phyloP scores from a whole-genome alignment of 23 red algal species.

The Gracilaria domingensis region DNA sequence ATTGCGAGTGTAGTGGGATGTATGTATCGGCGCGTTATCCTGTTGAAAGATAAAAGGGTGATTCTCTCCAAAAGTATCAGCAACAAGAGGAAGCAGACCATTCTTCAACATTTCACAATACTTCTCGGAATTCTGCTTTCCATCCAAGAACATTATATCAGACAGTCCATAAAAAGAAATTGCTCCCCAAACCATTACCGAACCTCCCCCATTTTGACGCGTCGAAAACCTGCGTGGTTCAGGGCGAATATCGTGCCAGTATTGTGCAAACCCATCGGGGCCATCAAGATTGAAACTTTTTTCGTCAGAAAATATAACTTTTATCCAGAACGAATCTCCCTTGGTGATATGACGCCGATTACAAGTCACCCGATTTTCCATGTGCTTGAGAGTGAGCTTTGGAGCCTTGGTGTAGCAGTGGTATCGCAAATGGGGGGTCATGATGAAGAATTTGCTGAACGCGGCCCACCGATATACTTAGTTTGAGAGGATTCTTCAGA shows the following conservation, averaged over 20 bases:
- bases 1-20: not conserved
- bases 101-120: not conserved
- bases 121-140: not conserved
- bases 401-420: not conserved
- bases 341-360: not conserved
- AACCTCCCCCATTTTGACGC: not conserved
- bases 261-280: not conserved
- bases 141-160: not conserved
- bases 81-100: not conserved
- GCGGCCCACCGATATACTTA: not conserved
- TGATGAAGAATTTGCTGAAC: not conserved
- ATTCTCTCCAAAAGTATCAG: not conserved
- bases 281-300: no score
- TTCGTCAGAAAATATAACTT: no score
- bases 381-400: not conserved
- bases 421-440: not conserved
- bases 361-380: not conserved
- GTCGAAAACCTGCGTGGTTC: not conserved
- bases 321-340: not conserved
- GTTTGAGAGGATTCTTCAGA: not conserved
- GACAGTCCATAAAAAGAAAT: not conserved
- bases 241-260: not conserved
- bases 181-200: not conserved
- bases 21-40: conserved; percentile 6
- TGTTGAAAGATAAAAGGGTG: not conserved